Percentiles rank a stretch among this genome's conserved stretches.
These are phyloP conservation scores for Suhomyces bokatorum DNA, from an alignment of 1,139 yeast species.

Conservation along the genomic window DNA sequence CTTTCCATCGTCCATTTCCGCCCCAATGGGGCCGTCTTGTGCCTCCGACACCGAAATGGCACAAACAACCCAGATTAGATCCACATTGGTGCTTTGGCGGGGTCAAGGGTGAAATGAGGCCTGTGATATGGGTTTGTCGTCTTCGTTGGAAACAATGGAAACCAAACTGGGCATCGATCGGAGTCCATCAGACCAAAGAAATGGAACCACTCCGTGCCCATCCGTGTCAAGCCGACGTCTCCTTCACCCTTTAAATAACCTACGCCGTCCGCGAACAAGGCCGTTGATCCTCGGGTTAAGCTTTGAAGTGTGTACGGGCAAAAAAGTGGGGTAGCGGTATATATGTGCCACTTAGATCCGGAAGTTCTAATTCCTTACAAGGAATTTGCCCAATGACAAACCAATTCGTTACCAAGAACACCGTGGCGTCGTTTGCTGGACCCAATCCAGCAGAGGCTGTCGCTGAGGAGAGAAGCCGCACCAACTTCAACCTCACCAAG, in stretches of 20 bases:
- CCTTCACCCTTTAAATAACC: too few relatives aligned
- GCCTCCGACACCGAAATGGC: too few relatives aligned
- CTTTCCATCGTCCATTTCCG: too few relatives aligned
- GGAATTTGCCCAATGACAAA: neutral
- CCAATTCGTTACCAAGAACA: conserved; percentile 3
- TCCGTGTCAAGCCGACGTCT: too few relatives aligned
- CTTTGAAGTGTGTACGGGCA: neutral
- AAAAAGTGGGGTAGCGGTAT: conserved; percentile 11
- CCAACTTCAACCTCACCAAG: conserved; percentile 42
- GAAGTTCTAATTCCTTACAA: neutral
- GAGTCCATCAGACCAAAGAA: too few relatives aligned
- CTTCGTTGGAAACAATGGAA: too few relatives aligned
- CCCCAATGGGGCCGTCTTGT: too few relatives aligned
- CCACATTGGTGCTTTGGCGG: too few relatives aligned
- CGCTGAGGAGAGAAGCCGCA: conserved; percentile 48
- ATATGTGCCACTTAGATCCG: neutral
- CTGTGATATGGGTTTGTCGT: too few relatives aligned
- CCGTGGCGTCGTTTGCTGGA: conserved; percentile 11
- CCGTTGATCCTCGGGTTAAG: neutral
- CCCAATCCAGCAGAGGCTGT: conserved; percentile 29
- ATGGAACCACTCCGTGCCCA: neutral
- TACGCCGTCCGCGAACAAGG: neutral
- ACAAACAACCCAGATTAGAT: too few relatives aligned
- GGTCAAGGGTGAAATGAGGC: too few relatives aligned
- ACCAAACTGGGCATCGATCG: too few relatives aligned